Evolutionary conservation across 192 early-diverging fungal species (phyloP).

Genomic region (Chytriomyces sp.): DNA sequence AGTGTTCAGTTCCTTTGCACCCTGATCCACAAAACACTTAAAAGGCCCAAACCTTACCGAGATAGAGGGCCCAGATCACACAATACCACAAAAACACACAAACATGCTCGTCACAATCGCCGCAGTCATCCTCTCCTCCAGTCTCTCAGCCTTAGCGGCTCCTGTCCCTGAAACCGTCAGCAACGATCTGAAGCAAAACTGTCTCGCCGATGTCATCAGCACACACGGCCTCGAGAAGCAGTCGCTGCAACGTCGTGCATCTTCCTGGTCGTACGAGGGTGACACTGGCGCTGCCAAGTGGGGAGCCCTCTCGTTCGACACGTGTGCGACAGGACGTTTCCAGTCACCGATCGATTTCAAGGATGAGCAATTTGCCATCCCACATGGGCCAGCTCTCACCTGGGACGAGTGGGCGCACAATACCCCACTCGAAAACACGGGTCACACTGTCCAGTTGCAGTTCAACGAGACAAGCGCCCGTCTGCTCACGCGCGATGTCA

Average conservation of each 20-base stretch:
- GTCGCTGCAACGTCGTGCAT: conserved; percentile 5
- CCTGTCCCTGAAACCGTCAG: neutral
- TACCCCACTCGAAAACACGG: conserved; percentile 30
- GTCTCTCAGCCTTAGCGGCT: neutral
- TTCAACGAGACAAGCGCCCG: neutral
- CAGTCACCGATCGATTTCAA: conserved; percentile 64
- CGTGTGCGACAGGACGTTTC: neutral
- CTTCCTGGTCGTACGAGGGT: conserved; percentile 30
- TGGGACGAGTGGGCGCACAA: neutral
- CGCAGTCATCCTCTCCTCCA: too few species aligned
- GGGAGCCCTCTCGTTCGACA: neutral
- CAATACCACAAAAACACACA: too few species aligned
- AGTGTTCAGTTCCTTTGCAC: too few species aligned
- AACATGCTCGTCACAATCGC: too few species aligned
- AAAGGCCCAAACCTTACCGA: too few species aligned
- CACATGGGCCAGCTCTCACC: neutral
- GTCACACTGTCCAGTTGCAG: conserved; percentile 23
- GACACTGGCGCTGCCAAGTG: conserved; percentile 15
- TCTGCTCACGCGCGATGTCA: neutral
- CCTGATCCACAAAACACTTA: too few species aligned
- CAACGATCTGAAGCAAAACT: neutral
- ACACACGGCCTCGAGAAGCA: neutral
- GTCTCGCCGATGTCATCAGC: conserved; percentile 17
- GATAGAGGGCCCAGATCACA: too few species aligned
- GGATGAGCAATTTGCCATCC: conserved; percentile 4